Evolutionary conservation across 352 stramenopile species (phyloP).

Genomic region (Globisporangium takayamanum): DNA sequence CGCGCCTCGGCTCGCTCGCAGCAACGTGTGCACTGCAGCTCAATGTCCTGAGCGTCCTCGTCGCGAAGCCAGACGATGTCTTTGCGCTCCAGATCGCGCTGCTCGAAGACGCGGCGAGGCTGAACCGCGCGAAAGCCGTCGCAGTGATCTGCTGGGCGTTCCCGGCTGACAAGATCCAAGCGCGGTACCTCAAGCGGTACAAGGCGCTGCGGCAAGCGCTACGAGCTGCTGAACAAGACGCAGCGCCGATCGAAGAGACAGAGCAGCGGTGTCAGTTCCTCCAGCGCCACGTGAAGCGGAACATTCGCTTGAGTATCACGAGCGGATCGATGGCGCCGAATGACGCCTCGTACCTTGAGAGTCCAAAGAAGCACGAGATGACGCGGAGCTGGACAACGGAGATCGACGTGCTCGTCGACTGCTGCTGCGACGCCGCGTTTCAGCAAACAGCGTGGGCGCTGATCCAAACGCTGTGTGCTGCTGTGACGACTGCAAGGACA

Average conservation of each 20-base stretch:
- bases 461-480: slow-evolving; percentile 15
- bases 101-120: slow-evolving; percentile 23
- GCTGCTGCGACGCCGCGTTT: slow-evolving; percentile 25
- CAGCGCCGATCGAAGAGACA: slow-evolving; percentile 15
- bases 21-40: slow-evolving; percentile 39
- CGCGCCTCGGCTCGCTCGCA: slow-evolving; percentile 17
- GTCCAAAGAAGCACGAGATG: slow-evolving; percentile 10
- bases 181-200: slow-evolving; percentile 30
- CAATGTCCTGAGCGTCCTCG: slow-evolving; percentile 17
- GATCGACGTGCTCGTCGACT: slow-evolving; percentile 16
- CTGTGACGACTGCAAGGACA: not conserved
- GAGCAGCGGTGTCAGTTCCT: slow-evolving; percentile 22
- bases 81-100: slow-evolving; percentile 27
- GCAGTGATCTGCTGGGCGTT: slow-evolving; percentile 27
- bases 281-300: slow-evolving; percentile 16
- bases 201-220: slow-evolving; percentile 17
- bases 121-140: slow-evolving; percentile 21
- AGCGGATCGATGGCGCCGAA: slow-evolving; percentile 3
- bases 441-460: slow-evolving; percentile 23
- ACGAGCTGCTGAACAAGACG: not conserved
- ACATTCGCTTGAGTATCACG: slow-evolving; percentile 6
- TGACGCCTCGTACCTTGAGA: not conserved
- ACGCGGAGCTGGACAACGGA: slow-evolving; percentile 4
- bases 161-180: slow-evolving; percentile 19
- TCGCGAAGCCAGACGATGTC: slow-evolving; percentile 20